These are phyloP conservation scores for Cladophialophora exuberans DNA, from an alignment of 2,329 filamentous ascomycete genomes.

Conservation along the genomic window DNA sequence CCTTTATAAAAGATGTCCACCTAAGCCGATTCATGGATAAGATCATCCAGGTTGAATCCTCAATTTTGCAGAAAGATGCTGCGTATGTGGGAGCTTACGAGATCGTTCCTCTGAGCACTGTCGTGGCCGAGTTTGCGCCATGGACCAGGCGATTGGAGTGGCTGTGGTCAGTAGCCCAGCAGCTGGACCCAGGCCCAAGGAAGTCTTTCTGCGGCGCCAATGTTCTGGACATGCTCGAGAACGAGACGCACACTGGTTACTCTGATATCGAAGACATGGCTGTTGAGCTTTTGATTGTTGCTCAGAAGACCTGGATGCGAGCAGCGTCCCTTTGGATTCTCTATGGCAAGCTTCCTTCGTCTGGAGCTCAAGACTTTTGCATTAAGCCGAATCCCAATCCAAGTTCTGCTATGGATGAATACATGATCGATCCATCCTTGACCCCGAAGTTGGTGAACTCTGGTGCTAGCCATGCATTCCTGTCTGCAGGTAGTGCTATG, in stretches of 20 bases:
- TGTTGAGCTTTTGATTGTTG: constrained; percentile 70
- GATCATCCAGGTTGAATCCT: constrained; percentile 80
- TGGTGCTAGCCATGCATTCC: constrained; percentile 75
- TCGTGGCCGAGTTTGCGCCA: constrained; percentile 81
- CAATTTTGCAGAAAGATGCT: constrained; percentile 75
- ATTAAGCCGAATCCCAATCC: constrained; percentile 56
- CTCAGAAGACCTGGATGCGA: constrained; percentile 88
- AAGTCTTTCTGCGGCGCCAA: constrained; percentile 57
- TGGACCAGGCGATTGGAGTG: constrained; percentile 87
- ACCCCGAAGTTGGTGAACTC: constrained; percentile 79
- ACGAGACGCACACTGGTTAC: constrained; percentile 84
- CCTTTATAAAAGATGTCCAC: constrained; percentile 73
- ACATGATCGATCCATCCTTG: constrained; percentile 61
- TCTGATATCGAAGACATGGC: constrained; percentile 80
- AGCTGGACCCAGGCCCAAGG: constrained; percentile 60
- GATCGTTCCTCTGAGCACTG: constrained; percentile 85
- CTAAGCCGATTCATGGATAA: constrained; percentile 80
- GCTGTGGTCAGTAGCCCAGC: constrained; percentile 74
- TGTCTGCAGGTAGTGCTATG: constrained; percentile 88
- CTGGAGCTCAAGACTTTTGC: constrained; percentile 86
- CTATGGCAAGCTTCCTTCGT: constrained; percentile 78
- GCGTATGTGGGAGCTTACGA: constrained; percentile 86
- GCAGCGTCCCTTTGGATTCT: constrained; percentile 89
- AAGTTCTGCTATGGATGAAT: constrained; percentile 48
- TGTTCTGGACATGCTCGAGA: constrained; percentile 75